phyloP scores from a whole-genome alignment of 805 yeast species.

The Kuraishia cidri region DNA sequence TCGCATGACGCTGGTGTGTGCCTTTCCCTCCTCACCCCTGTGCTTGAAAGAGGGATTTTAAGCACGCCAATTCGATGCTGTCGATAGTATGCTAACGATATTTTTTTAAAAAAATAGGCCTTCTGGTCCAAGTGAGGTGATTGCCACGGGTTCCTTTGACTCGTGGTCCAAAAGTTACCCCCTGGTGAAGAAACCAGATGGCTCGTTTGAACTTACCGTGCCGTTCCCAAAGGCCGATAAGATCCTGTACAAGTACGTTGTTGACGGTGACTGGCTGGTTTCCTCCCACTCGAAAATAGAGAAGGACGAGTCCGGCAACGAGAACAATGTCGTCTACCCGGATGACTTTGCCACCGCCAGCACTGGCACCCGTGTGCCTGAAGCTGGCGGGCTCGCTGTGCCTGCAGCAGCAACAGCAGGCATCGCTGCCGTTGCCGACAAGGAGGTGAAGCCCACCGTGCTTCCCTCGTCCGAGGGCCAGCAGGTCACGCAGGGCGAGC shows the following conservation, averaged over 20 bases:
- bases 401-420: constrained; percentile 10
- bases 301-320: constrained; percentile 39
- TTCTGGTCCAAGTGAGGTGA: constrained; percentile 27
- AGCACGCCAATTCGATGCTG: no score
- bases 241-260: constrained; percentile 42
- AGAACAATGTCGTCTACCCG: constrained; percentile 37
- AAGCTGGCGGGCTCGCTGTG: constrained; percentile 33
- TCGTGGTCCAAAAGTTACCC: constrained; percentile 43
- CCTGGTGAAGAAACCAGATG: constrained; percentile 33
- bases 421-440: constrained; percentile 2
- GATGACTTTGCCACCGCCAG: constrained; percentile 24
- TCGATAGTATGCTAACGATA: no score
- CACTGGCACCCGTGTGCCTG: constrained; percentile 26
- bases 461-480: constrained; percentile 36
- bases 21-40: no score
- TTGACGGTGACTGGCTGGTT: constrained; percentile 51
- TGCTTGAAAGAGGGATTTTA: no score
- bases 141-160: constrained; percentile 55
- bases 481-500: constrained; percentile 48
- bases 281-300: constrained; percentile 28
- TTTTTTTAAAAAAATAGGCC: no score
- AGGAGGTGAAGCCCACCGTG: constrained; percentile 26
- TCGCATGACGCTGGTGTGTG: no score
- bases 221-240: constrained; percentile 17
- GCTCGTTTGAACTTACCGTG: constrained; percentile 19